These are phyloP conservation scores for Stromatinia cepivora DNA, from an alignment of 2,329 filamentous ascomycete genomes.

Conservation along the genomic window DNA sequence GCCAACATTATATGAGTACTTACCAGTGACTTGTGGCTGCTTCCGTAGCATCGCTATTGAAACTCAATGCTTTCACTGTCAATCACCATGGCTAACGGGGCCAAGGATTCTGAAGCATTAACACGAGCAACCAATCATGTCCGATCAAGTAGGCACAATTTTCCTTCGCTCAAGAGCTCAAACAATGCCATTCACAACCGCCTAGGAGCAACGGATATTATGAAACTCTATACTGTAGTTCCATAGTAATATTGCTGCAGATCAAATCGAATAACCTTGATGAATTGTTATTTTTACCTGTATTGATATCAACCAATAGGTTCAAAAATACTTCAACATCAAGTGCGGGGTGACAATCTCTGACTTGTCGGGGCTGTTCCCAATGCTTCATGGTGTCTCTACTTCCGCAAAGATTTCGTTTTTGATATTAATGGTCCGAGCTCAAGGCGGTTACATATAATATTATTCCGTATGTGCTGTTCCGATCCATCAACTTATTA, in stretches of 20 bases:
- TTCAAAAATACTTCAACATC: background rate
- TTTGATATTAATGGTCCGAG: background rate
- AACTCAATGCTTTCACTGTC: background rate
- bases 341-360: background rate
- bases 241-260: background rate
- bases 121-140: background rate
- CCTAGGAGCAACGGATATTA: background rate
- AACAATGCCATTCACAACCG: background rate
- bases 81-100: background rate
- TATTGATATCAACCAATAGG: no score
- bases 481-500: background rate
- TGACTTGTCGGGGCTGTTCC: background rate
- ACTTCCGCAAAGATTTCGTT: background rate
- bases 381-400: background rate
- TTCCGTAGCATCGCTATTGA: background rate
- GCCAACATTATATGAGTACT: no score
- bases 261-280: background rate
- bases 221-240: background rate
- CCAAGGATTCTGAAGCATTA: background rate
- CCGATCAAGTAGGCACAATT: background rate
- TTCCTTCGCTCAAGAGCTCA: background rate
- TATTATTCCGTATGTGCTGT: background rate
- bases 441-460: background rate
- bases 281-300: slow-evolving; percentile 2
- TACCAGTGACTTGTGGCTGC: background rate